Base-by-base conservation (phyloP, 352 stramenopile genomes). In the Phytophthora lateralis region DNA sequence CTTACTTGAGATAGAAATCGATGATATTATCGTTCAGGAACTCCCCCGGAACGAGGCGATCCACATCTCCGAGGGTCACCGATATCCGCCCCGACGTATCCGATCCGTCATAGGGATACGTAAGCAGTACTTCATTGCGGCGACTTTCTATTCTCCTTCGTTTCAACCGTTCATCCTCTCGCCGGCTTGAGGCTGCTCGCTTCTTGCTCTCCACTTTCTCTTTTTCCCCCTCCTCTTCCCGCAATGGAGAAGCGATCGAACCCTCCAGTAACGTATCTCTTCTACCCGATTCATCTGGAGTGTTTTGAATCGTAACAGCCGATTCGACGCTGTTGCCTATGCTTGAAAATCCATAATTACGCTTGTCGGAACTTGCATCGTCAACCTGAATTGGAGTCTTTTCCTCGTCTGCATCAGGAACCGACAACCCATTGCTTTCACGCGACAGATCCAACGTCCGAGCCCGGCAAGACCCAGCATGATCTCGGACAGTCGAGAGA, bases 21-120 rank as follows among this genome's bases (percentile, higher is more conserved):
- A 97, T 90, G 59, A 97, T 85, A 59, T 88, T 95, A 75, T 98
- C 91, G 73, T 98, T 98, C 48, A 99, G 64, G 63, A 98, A 98
- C 66, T 98, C 87, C 10, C 81, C 85, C 2, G 91, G 91, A n/a
- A 77, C 73, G 9, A 98, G 76, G 14, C 91, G 76, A 32, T 96
- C 85, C 20, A 92, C 82, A 55, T 98, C 95, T 27, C 93, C 87
- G 21, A 93, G 76, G 15, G 81, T 89, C 57, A 98, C 69, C 1
- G 74, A 80, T 27, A 95, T 90, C 27, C 79, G 64, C 3, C 83
- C 83, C 0, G 57, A 30, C 11, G 53, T 66, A 37, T 84, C 72
- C 5, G 69, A 67, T 2, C 76, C 78, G 43, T 90, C 80, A 42
- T 83, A 92, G 1, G 83, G 83, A 60, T 92, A 92, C 8, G 70